These are phyloP conservation scores for Magnusiomyces magnusii DNA, from an alignment of 1,139 yeast species.

Conservation along the genomic window DNA sequence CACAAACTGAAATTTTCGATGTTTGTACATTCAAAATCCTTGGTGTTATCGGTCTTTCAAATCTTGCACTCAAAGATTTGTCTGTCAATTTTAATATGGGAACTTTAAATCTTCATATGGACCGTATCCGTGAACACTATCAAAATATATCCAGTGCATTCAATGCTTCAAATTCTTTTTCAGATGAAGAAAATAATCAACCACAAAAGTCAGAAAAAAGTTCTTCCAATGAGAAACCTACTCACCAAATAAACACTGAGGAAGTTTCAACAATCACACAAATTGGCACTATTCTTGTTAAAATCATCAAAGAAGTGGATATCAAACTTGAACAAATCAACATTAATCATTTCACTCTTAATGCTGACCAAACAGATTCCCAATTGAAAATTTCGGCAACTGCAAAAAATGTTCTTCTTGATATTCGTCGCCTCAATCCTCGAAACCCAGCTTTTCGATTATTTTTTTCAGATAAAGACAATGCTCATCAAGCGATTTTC, in stretches of 20 bases:
- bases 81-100: slow-evolving; percentile 30
- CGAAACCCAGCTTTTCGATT: slow-evolving; percentile 36
- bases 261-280: slow-evolving; percentile 18
- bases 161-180: too few relatives aligned
- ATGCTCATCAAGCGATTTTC: slow-evolving; percentile 38
- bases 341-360: slow-evolving; percentile 23
- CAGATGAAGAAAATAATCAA: too few relatives aligned
- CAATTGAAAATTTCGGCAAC: slow-evolving; percentile 23
- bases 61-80: slow-evolving; percentile 31
- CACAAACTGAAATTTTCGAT: slow-evolving; percentile 32
- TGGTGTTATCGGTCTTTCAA: slow-evolving; percentile 31
- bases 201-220: too few relatives aligned
- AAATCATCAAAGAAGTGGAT: slow-evolving; percentile 34
- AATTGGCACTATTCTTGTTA: slow-evolving; percentile 28
- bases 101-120: slow-evolving; percentile 20
- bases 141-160: neutral
- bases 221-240: neutral
- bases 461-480: slow-evolving; percentile 30
- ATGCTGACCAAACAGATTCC: neutral
- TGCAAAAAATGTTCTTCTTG: slow-evolving; percentile 34
- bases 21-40: slow-evolving; percentile 26
- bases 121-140: slow-evolving; percentile 16
- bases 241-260: neutral
- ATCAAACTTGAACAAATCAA: slow-evolving; percentile 28
- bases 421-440: slow-evolving; percentile 35